A percentile compares a stretch with the other conserved stretches of the same genome.
Evolutionary conservation across 2,329 filamentous ascomycete species (phyloP).

Genomic region (Blumeriella jaapii): DNA sequence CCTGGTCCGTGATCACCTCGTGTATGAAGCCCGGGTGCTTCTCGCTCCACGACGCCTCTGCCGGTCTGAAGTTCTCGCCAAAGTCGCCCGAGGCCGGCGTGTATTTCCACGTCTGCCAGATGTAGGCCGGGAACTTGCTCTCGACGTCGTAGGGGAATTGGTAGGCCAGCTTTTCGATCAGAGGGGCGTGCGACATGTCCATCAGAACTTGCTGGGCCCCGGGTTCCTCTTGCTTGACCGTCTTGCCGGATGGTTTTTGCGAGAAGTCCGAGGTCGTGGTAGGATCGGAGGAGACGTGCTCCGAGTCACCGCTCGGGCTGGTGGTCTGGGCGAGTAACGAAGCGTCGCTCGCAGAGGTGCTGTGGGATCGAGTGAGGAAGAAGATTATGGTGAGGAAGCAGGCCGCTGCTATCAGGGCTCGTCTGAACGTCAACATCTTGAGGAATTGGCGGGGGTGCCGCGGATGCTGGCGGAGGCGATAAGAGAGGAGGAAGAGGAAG

Average conservation of each 20-base stretch:
- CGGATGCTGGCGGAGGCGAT: too few species aligned
- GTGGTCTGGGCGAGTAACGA: conserved; percentile 6
- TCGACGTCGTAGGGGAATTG: conserved; percentile 89
- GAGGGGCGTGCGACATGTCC: conserved; percentile 60
- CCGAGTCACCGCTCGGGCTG: conserved; percentile 3
- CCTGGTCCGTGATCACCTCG: conserved; percentile 89
- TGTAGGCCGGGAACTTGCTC: conserved; percentile 86
- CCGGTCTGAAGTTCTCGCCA: conserved; percentile 58
- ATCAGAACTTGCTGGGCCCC: conserved; percentile 17
- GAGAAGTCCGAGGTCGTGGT: conserved; percentile 8
- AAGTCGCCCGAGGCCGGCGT: conserved; percentile 71
- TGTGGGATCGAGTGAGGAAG: conserved; percentile 53
- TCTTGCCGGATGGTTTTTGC: conserved; percentile 10
- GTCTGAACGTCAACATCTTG: conserved; percentile 77
- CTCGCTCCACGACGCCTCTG: conserved; percentile 83
- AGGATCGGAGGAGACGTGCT: conserved; percentile 9
- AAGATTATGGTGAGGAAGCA: conserved; percentile 59
- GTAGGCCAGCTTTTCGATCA: conserved; percentile 75
- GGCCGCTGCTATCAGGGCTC: conserved; percentile 60
- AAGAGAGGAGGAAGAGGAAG: too few species aligned
- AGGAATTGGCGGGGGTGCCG: too few species aligned
- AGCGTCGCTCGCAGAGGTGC: conserved; percentile 13
- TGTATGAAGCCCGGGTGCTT: conserved; percentile 86
- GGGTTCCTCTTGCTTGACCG: conserved; percentile 7
- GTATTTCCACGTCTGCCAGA: conserved; percentile 98